Base-by-base conservation (phyloP, 176 grass and related monocot species). In the Phragmites australis region DNA sequence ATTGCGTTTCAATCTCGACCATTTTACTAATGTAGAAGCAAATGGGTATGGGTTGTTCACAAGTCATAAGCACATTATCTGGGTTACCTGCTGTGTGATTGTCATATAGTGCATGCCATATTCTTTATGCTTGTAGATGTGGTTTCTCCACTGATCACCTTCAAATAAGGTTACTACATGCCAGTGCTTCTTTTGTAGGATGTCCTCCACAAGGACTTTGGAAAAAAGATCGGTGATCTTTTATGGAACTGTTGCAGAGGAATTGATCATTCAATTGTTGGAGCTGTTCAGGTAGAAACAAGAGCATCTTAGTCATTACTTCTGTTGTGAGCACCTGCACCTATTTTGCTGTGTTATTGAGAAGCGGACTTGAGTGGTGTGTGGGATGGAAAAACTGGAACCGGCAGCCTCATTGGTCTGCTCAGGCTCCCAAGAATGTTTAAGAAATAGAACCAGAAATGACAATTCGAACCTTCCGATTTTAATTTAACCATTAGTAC, bases 171-270 rank as follows among this genome's bases (percentile, higher is more conserved):
- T 77, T 84, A 45, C 45, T 85, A 61, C 6, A 26, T 53, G 17
- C 49, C 5, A 54, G 25, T 43, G 58, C 37, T 82, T 54, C 70
- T 90, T 83, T 43, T 86, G 43, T 77, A 97, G 94, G 95, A 93
- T 81, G 64, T 56, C 74, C 92, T 97, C 69, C 90, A 91, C 12
- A 93, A 85, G 85, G 92, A 94, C 53, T 94, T 94, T 6, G 95
- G 95, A 65, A 84, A 72, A 78, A 97, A 89, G 81, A 93, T 80
- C 40, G 86, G 92, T 77, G 84, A 97, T 76, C 90, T 89, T 88
- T 85, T 97, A 72, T 97, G 95, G 95, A 97, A 91, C 47, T 97
- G 93, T 63, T 97, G 92, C 76, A 93, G 95, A 85, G 95, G 95
- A 90, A 87, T 97, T 62, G 95, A 97, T 78, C 69, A 91, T 89